Percentiles rank a stretch among this genome's conserved stretches.
Conservation (phyloP, 2,329 filamentous ascomycete genomes). For the Diaporthe sp. region DNA sequence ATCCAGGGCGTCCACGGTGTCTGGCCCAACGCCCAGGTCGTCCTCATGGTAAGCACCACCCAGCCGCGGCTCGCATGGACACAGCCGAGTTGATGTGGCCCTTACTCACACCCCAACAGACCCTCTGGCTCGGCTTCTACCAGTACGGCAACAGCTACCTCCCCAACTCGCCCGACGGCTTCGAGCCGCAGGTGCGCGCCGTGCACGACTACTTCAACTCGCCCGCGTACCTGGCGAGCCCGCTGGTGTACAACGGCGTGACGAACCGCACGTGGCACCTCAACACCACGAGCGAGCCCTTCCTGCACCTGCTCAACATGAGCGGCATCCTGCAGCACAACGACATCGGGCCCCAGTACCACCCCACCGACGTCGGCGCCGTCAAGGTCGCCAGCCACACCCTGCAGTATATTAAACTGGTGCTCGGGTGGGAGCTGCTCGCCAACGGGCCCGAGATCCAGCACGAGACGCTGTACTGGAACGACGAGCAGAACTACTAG, state of each 20-base stretch:
- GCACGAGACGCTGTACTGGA: constrained; percentile 67
- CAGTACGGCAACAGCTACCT: constrained; percentile 64
- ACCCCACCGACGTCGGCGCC: constrained; percentile 73
- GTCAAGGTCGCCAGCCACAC: constrained; percentile 73
- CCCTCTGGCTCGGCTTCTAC: constrained; percentile 68
- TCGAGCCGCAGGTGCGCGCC: constrained; percentile 63
- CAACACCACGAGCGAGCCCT: constrained; percentile 55
- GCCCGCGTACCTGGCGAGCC: constrained; percentile 56
- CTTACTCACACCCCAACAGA: constrained; percentile 51
- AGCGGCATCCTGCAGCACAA: constrained; percentile 74
- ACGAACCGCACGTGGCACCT: constrained; percentile 54
- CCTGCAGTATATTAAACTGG: constrained; percentile 69
- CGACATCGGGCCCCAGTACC: constrained; percentile 70
- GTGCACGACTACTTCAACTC: constrained; percentile 68
- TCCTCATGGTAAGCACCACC: constrained; percentile 55
- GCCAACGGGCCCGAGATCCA: constrained; percentile 67
- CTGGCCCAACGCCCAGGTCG: constrained; percentile 60
- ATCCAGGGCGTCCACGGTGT: constrained; percentile 62
- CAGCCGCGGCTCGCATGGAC: neutral
- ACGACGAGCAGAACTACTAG: constrained; percentile 61
- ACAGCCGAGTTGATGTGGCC: neutral
- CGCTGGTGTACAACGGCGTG: constrained; percentile 56
- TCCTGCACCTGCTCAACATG: constrained; percentile 74
- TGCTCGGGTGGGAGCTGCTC: constrained; percentile 69
- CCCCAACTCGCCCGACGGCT: constrained; percentile 57